Evolutionary conservation across 148 eudicot genomes (phyloP), one percentile per base, ranked within the genome.

Genomic region (Dianthus caryophyllus): DNA sequence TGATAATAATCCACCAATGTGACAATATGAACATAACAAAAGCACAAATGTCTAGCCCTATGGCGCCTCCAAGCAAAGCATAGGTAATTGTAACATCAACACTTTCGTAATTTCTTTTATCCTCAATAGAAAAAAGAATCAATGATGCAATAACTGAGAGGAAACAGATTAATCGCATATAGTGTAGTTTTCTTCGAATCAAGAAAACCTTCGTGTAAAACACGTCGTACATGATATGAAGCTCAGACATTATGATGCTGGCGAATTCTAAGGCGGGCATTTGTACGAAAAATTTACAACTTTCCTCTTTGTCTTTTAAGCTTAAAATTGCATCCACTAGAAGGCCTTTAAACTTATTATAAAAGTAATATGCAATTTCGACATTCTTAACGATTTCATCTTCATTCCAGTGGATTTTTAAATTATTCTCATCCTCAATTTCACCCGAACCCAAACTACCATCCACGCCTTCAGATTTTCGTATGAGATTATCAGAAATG

Each of bases 181-280:
- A 15, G 0, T 21, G 18, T 17, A 22, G 21, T 25, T 9, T 36
- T 5, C 15, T 70, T 14, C 41, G 21, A 7, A 77, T 1, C 43
- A 80, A 38, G 10, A 50, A 30, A 9, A 18, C 57, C 31, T 82
- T 82, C 13, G 80, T 82, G 59, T 66, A 79, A 54, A 79, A 74
- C 2, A 60, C 58, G 8, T 73, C 85, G 48, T 79, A 79, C 6
- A 79, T 20, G 16, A 82, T 55, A 24, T 76, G 74, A 13, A 79
- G 78, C 67, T 82, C 85, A 1, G 69, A 71, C 39, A 0, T 9
- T 0, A 76, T 38, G 3, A 74, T 66, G 52, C 18, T 38, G 41
- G 73, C 64, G 2, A 76, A 82, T 18, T 73, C 55, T 14, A 1
- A 0, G 12, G 22, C 43, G 0, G 16, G 7, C 39, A 24, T 26